Percentiles rank a stretch among this genome's conserved stretches.
Evolutionary conservation across 1,284 basidiomycete genomes (phyloP).

Genomic region (Ceratobasidium sp.): DNA sequence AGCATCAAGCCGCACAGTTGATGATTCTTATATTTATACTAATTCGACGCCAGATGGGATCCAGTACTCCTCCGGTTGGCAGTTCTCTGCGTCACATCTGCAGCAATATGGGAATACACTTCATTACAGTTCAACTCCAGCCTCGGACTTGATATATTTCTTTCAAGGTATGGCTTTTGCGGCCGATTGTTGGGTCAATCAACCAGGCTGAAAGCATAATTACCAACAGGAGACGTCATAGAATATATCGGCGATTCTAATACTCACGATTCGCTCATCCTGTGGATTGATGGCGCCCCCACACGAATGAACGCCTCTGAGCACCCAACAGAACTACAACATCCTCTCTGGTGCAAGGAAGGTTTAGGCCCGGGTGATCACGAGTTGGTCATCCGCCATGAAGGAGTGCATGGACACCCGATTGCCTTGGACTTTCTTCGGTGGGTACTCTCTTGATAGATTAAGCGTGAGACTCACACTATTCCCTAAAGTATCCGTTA

Average conservation of each 20-base stretch:
- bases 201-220: not conserved
- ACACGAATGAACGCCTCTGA: not conserved
- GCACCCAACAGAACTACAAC: not conserved
- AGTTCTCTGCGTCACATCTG: not conserved
- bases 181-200: too few species aligned
- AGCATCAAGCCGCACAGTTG: not conserved
- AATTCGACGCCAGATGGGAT: not conserved
- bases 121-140: not conserved
- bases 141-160: conserved; percentile 2
- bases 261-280: not conserved
- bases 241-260: not conserved
- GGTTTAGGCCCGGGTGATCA: not conserved
- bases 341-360: not conserved
- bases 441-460: not conserved
- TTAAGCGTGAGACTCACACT: too few species aligned
- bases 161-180: not conserved
- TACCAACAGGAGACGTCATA: not conserved
- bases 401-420: not conserved
- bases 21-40: not conserved
- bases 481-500: not conserved
- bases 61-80: not conserved
- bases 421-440: conserved; percentile 7
- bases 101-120: not conserved
- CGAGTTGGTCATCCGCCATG: not conserved
- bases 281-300: not conserved